A percentile compares a stretch with the other conserved stretches of the same genome.
Evolutionary conservation across 2,329 filamentous ascomycete species (phyloP).

Genomic region (Aureobasidium musti): DNA sequence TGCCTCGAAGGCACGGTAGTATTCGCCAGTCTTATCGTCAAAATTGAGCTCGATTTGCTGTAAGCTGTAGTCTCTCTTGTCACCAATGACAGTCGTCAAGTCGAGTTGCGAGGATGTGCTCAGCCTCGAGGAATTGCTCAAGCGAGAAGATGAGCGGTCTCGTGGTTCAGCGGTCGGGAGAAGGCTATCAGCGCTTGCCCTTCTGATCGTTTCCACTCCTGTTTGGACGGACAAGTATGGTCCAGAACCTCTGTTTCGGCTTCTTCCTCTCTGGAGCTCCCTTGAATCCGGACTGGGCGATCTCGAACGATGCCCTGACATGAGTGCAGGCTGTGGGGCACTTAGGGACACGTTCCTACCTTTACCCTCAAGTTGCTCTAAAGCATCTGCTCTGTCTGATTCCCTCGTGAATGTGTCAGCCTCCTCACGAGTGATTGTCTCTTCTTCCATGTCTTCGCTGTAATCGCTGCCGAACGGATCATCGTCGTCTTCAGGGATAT

Average conservation of each 20-base stretch:
- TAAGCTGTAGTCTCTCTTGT: slow-evolving; percentile 10
- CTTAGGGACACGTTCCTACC: slow-evolving; percentile 2
- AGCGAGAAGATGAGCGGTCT: slow-evolving; percentile 2
- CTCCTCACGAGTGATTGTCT: slow-evolving; percentile 9
- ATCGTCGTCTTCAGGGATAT: slow-evolving; percentile 17
- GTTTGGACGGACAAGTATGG: slow-evolving; percentile 12
- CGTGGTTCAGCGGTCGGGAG: slow-evolving; percentile 1
- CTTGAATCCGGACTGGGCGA: slow-evolving; percentile 9
- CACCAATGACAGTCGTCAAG: neutral
- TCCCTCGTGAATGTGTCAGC: neutral
- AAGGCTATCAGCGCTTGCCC: slow-evolving; percentile 15
- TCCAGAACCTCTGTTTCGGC: neutral
- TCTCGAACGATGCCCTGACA: neutral
- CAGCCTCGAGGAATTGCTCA: slow-evolving; percentile 9
- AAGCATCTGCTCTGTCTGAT: neutral
- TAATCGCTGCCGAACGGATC: slow-evolving; percentile 13
- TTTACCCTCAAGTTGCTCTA: neutral
- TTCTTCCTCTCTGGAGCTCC: slow-evolving; percentile 1
- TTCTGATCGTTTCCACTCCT: neutral
- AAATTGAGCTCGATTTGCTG: slow-evolving; percentile 46
- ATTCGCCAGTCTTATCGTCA: slow-evolving; percentile 64
- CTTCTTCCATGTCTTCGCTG: neutral
- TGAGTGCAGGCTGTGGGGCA: slow-evolving; percentile 1
- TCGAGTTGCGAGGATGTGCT: slow-evolving; percentile 21
- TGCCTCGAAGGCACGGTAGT: slow-evolving; percentile 60